phyloP scores from a whole-genome alignment of 148 eudicot species.

The Rhododendron mucronatum region DNA sequence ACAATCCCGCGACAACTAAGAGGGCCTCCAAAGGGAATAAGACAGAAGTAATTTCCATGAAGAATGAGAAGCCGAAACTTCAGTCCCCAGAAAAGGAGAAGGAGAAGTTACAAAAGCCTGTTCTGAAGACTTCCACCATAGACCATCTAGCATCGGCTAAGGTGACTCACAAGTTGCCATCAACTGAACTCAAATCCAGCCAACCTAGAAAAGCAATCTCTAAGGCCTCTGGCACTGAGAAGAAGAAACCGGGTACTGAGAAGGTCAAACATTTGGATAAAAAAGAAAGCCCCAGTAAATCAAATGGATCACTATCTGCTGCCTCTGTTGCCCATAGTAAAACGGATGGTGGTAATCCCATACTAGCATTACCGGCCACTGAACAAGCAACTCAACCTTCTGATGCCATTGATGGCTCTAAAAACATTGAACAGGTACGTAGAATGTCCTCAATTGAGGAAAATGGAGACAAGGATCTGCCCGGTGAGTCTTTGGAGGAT shows the following conservation, averaged over 20 bases:
- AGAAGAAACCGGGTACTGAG: conserved; percentile 27
- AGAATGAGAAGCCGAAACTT: conserved; percentile 31
- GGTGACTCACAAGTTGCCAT: conserved; percentile 31
- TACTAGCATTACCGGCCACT: conserved; percentile 4
- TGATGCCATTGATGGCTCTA: conserved; percentile 21
- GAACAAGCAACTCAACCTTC: conserved; percentile 17
- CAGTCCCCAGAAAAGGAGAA: conserved; percentile 26
- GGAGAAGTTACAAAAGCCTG: conserved; percentile 38
- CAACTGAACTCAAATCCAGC: conserved; percentile 29
- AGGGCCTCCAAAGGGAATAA: conserved; percentile 32
- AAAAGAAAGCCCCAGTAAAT: conserved; percentile 16
- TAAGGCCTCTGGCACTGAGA: conserved; percentile 30
- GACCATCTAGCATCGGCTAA: conserved; percentile 68
- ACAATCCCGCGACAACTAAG: conserved; percentile 19
- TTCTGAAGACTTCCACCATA: conserved; percentile 69
- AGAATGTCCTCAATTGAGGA: conserved; percentile 34
- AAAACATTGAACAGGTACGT: conserved; percentile 39
- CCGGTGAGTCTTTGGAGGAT: conserved; percentile 14
- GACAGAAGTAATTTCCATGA: conserved; percentile 18
- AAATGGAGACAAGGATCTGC: conserved; percentile 14
- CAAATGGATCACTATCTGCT: conserved; percentile 19
- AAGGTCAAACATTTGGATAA: conserved; percentile 30
- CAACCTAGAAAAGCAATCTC: conserved; percentile 31
- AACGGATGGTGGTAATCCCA: conserved; percentile 6
- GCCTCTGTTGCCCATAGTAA: conserved; percentile 21